Base-by-base conservation (phyloP, 441 rosid species). In the Bruguiera hainesii region DNA sequence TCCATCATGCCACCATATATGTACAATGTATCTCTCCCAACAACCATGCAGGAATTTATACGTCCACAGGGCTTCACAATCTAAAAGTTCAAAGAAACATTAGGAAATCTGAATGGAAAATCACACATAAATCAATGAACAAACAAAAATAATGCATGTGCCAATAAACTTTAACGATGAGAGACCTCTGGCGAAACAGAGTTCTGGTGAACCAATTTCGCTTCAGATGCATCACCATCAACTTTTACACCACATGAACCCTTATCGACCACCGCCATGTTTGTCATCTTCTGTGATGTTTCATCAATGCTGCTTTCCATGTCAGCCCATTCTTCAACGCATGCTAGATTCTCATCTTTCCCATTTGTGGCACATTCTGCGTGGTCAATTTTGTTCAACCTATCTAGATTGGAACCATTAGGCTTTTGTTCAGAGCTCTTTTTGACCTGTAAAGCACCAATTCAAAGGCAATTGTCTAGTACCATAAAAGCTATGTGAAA, bases 1-100 rank as follows among this genome's bases (percentile, higher is more conserved):
- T 94, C 99, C 97, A 94, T 91, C 99, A 94, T 89, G 57, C 99
- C 99, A 70, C 97, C 99, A 60, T 94, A 94, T 57, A 94, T 76
- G 84, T 89, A 94, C 69, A 89, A 77, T 33, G 87, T 88, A 83
- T 94, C 99, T 79, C 79, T 89, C 72, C 99, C 96, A 68, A 94
- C 94, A 46, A 86, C 97, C 96, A 85, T 80, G 75, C 97, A 91
- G 49, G 98, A 86, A 80, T 94, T 94, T 66, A 94, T 91, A 61
- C 97, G 92, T 73, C 99, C 99, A 80, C 96, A 91, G 52, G 98
- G 99, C 80, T 89, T 94, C 78, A 88, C 87, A 71, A 86, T 72
- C 99, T 94, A 82, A 68, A 82, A 79, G 35, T 46, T 62, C 23
- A 67, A 68, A 67, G 11, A 23, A 20, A 42, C 13, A 42, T 13